Base-by-base conservation (phyloP, 2,329 filamentous ascomycete species). In the Ascochyta koolunga region DNA sequence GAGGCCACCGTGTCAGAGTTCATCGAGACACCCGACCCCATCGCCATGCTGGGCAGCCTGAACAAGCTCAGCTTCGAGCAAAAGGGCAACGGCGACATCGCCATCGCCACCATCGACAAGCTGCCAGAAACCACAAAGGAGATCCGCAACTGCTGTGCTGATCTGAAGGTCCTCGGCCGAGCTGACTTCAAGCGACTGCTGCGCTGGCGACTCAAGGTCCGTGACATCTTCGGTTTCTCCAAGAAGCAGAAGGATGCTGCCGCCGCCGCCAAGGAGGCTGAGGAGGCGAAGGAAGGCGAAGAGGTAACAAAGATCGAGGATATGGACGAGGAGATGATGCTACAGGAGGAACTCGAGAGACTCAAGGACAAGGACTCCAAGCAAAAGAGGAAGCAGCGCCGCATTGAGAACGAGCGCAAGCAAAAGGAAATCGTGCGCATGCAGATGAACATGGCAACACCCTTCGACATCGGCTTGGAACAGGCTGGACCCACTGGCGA, bases 381-480 rank as follows among this genome's bases (percentile, higher is more conserved):
- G 19, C 87, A 87, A 65, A 93, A 87, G 76, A 96, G 92, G 78
- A 89, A 91, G 65, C 90, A 96, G 67, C 86, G 89, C 63, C 84
- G 93, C 61, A 90, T 84, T 66, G 92, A 96, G 56, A 99, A 99
- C 62, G 95, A 99, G 75, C 87, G 87, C 74, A 98, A 96, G 76
- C 90, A 95, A 65, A 95, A 90, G 65, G 95, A 98, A 61, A 91
- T 98, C 56, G 83, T 96, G n/a, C 87, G 95, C 29, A 89, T 99
- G 89, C 95, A 99, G 76, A 86, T 99, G 80, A 89, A 97, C 78
- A 99, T 99, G 95, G 89, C 88, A 2, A 90, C 92, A 0, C 95
- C 95, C 7, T 95, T 91, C 82, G 95, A 99, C 61, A 96, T 99
- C 59, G 95, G 95, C 68, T 85, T 96, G 78, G 95, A 96, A 71